A percentile compares a stretch with the other conserved stretches of the same genome.
These are phyloP conservation scores for Tetrapisispora pingtungensis DNA, from an alignment of 805 yeast species.

Conservation along the genomic window DNA sequence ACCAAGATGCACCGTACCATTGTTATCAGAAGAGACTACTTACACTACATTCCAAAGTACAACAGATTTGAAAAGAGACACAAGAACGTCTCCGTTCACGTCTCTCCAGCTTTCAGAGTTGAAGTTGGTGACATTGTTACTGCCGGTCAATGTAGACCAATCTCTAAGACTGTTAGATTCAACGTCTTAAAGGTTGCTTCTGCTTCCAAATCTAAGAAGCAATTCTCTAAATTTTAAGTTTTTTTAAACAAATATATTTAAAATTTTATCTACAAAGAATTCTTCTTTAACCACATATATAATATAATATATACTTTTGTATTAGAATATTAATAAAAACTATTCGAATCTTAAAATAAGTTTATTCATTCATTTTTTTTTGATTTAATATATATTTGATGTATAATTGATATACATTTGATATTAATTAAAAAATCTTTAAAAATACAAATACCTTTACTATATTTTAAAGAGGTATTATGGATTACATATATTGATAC, in stretches of 20 bases:
- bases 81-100: constrained; percentile 99
- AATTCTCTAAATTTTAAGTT: constrained; percentile 89
- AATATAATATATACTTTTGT: constrained; percentile 16
- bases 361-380: no score
- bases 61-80: constrained; percentile 99
- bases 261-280: constrained; percentile 2
- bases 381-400: not conserved
- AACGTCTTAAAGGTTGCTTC: constrained; percentile 94
- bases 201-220: constrained; percentile 80
- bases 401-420: no score
- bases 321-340: constrained; percentile 11
- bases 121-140: constrained; percentile 97
- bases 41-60: constrained; percentile 99
- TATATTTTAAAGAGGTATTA: not conserved
- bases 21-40: constrained; percentile 99
- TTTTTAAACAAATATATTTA: not conserved
- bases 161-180: constrained; percentile 99
- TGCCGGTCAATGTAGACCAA: constrained; percentile 99
- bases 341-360: constrained; percentile 2
- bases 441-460: constrained; percentile 1
- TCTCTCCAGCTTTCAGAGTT: constrained; percentile 99
- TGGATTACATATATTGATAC: constrained; percentile 1
- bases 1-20: constrained; percentile 99
- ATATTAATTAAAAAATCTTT: not conserved
- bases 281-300: constrained; percentile 8